Conservation (phyloP, 78 protist genomes). For the Tieghemostelium lacteum region DNA sequence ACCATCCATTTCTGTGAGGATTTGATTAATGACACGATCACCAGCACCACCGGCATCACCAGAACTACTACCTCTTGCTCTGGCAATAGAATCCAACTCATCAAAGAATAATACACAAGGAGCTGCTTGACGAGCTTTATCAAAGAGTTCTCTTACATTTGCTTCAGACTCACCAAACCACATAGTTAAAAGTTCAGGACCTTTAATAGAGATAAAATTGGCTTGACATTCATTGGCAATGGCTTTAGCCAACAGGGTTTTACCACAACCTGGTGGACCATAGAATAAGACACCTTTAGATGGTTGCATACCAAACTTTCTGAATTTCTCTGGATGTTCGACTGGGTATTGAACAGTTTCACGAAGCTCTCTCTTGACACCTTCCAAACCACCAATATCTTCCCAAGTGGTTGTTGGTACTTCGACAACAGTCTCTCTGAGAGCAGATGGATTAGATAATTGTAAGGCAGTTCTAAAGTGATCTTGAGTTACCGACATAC, state of each 20-base stretch:
- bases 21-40: conserved; percentile 99
- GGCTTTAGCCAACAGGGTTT: conserved; percentile 99
- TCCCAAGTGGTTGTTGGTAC: conserved; percentile 99
- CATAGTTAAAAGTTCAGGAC: conserved; percentile 98
- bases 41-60: conserved; percentile 99
- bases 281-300: conserved; percentile 99
- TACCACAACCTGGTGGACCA: conserved; percentile 99
- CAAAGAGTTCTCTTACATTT: conserved; percentile 99
- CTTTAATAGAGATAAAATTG: conserved; percentile 99
- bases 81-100: conserved; percentile 99
- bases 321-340: conserved; percentile 99
- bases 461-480: conserved; percentile 95
- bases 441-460: conserved; percentile 98
- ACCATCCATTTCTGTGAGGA: conserved; percentile 99
- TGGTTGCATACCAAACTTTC: conserved; percentile 99
- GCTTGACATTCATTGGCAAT: conserved; percentile 99
- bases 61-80: conserved; percentile 95
- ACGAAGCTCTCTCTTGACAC: conserved; percentile 93
- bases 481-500: conserved; percentile 98
- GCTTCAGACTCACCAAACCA: conserved; percentile 99
- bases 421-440: conserved; percentile 99
- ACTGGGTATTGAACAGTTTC: conserved; percentile 99
- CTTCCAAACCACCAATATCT: conserved; percentile 99
- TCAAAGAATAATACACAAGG: conserved; percentile 99
- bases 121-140: conserved; percentile 99